Conservation (phyloP, 805 yeast genomes). For the Komagataella kurtzmanii region DNA sequence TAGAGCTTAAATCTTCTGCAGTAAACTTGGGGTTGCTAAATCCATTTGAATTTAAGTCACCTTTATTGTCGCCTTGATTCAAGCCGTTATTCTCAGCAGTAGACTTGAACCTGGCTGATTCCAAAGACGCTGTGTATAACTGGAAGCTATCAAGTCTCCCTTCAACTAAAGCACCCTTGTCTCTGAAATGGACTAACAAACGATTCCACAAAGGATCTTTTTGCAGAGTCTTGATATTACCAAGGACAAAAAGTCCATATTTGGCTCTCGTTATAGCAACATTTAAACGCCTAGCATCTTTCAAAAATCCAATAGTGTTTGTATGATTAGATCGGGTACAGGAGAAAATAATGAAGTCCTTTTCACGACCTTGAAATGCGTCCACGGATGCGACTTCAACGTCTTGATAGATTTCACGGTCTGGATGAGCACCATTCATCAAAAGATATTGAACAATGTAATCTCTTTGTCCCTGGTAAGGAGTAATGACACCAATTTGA, state of each 20-base stretch:
- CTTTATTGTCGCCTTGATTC: background rate
- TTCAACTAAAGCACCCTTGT: conserved; percentile 79
- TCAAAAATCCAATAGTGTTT: conserved; percentile 68
- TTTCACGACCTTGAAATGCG: conserved; percentile 49
- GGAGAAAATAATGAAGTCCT: conserved; percentile 35
- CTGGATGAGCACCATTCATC: conserved; percentile 48
- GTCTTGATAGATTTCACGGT: conserved; percentile 47
- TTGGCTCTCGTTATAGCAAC: conserved; percentile 86
- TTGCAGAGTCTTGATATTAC: conserved; percentile 71
- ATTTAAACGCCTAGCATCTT: conserved; percentile 76
- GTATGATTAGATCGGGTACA: conserved; percentile 56
- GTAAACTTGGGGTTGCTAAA: background rate
- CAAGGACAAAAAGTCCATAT: conserved; percentile 68
- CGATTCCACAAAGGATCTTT: conserved; percentile 68
- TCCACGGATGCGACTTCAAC: conserved; percentile 81
- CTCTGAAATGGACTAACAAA: conserved; percentile 64
- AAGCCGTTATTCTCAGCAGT: background rate
- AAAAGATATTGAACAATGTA: conserved; percentile 70
- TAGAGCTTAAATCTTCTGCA: background rate
- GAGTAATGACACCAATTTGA: conserved; percentile 88
- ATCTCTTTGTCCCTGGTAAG: conserved; percentile 89
- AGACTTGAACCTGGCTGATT: conserved; percentile 10
- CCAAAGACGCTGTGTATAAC: conserved; percentile 47
- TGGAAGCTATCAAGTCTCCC: conserved; percentile 76
- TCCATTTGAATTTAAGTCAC: background rate